These are phyloP conservation scores for Clonostachys chloroleuca DNA, from an alignment of 2,329 filamentous ascomycete genomes.

Conservation along the genomic window DNA sequence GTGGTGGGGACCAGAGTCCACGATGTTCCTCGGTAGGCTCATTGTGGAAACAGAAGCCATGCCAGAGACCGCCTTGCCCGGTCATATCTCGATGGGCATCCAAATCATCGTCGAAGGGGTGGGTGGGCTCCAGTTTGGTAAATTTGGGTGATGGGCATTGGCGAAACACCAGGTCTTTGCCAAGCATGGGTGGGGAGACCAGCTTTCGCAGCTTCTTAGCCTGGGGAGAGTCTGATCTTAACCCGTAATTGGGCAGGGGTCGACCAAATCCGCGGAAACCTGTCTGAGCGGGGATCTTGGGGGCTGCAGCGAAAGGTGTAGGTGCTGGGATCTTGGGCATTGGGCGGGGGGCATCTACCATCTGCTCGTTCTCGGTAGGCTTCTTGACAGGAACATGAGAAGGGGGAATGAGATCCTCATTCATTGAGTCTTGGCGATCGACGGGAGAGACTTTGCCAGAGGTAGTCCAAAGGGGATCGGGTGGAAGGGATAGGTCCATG, in stretches of 20 bases:
- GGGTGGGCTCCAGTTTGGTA: constrained; percentile 78
- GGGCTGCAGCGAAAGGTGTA: background rate
- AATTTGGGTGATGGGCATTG: constrained; percentile 78
- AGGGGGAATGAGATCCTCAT: constrained; percentile 2
- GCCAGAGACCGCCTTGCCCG: constrained; percentile 68
- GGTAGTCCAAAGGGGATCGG: constrained; percentile 36
- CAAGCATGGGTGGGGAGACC: constrained; percentile 81
- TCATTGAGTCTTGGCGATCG: constrained; percentile 18
- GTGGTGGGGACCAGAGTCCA: background rate
- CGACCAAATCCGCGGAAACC: constrained; percentile 25
- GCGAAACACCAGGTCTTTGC: constrained; percentile 74
- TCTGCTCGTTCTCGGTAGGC: constrained; percentile 10
- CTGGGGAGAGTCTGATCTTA: constrained; percentile 22
- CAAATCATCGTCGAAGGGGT: constrained; percentile 50
- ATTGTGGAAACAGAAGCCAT: constrained; percentile 59
- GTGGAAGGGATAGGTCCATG: constrained; percentile 32
- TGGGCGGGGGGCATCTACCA: constrained; percentile 15
- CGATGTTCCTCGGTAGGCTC: constrained; percentile 19
- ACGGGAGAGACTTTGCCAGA: constrained; percentile 19
- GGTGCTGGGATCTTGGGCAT: background rate
- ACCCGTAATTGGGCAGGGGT: constrained; percentile 33
- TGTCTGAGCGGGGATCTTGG: background rate
- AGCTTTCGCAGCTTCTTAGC: constrained; percentile 40
- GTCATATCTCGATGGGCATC: constrained; percentile 49
- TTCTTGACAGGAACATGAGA: too few relatives aligned